Conservation (phyloP, 202 grass and related monocot genomes). For the Schoenoplectus tabernaemontani region DNA sequence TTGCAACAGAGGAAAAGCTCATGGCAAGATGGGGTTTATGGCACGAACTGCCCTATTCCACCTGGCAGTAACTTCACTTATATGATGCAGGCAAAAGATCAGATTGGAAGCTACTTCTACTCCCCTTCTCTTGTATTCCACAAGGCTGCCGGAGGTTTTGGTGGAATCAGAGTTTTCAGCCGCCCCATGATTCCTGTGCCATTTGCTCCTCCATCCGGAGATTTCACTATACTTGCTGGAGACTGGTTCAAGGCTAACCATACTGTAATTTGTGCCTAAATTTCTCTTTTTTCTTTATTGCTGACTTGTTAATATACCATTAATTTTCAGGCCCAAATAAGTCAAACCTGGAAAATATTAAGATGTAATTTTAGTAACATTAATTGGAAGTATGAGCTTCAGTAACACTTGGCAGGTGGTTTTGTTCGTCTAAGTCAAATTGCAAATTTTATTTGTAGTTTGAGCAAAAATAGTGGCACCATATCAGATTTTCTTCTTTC, state of each 20-base stretch:
- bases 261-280: constrained; percentile 36
- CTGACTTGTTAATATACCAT: neutral
- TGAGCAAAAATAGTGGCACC: neutral
- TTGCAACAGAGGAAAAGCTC: constrained; percentile 84
- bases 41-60: constrained; percentile 78
- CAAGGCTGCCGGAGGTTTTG: constrained; percentile 74
- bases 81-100: constrained; percentile 78
- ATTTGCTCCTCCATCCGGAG: constrained; percentile 55
- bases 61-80: constrained; percentile 78
- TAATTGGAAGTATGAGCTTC: neutral
- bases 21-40: constrained; percentile 78
- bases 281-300: neutral
- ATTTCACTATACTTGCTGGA: constrained; percentile 60
- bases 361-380: neutral
- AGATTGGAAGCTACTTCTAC: constrained; percentile 94
- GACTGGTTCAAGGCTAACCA: constrained; percentile 96
- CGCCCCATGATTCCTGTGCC: constrained; percentile 74
- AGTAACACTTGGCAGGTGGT: neutral
- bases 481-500: neutral
- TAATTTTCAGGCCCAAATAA: neutral
- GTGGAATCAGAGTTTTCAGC: constrained; percentile 71
- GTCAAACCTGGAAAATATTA: neutral
- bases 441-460: neutral
- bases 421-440: neutral
- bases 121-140: constrained; percentile 75